Evolutionary conservation across 2,329 filamentous ascomycete genomes (phyloP), one percentile per base, ranked within the genome.

Genomic region (Nigrospora sphaerica): DNA sequence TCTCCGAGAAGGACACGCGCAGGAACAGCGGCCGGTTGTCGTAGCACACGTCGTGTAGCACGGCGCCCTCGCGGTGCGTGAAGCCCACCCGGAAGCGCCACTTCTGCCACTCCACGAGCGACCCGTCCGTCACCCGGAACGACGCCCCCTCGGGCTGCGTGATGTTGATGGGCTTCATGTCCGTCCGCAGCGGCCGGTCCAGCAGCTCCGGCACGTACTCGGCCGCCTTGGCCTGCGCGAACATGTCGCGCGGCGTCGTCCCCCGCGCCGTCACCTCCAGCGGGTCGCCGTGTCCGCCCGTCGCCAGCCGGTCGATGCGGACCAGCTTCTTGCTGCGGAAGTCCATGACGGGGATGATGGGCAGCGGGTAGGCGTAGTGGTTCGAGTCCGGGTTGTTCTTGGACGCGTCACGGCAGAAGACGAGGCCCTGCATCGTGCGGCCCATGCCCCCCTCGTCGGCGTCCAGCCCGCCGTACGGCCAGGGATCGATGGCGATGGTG

Each of bases 141-240:
- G 60, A 62, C 4, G 62, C 57, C 6, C 62, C 62, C 34, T 62
- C 61, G 11, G 76, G 76, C 57, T 92, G 87, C 1, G 80, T 73
- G 39, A 92, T 81, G 54, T 88, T 79, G 57, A 90, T 76, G 6
- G 85, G 85, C 63, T 87, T 88, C 28, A 81, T 58, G 46, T 78
- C 78, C 38, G 70, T 64, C 12, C 80, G 65, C 14, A 69, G 54
- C 0, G 73, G 69, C 2, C 59, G 54, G 13, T 70, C 64, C 11
- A 81, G 64, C 3, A 83, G 64, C 56, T 77, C 74, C 2, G 73
- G 72, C 0, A 70, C 60, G 52, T 75, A 77, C 46, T 78, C 74
- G 33, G 69, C 67, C 0, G 66, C 46, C 38, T 54, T 59, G 46
- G 59, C 55, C 39, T 65, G 59, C 13, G 68, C 66, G 42, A 81